Percentiles rank a stretch among this genome's conserved stretches.
phyloP scores from a whole-genome alignment of 1,284 basidiomycete genomes.

The Puccinia coronata region DNA sequence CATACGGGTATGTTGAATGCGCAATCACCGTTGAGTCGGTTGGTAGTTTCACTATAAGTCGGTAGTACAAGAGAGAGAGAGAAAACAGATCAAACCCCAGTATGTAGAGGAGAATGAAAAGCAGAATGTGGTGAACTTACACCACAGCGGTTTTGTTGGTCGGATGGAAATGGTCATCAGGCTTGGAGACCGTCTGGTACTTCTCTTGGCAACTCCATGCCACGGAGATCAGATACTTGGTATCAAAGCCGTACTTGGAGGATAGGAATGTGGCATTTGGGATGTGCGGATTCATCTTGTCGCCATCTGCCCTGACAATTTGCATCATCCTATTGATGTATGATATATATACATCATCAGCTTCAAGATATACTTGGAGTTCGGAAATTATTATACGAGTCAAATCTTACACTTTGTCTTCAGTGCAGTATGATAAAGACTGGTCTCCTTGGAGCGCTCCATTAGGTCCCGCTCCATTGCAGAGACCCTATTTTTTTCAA shows the following conservation, averaged over 20 bases:
- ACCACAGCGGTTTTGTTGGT: not conserved
- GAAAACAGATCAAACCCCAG: not conserved
- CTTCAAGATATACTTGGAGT: not conserved
- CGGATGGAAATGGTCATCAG: not conserved
- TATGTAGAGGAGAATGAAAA: not conserved
- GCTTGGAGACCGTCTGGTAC: conserved; percentile 2
- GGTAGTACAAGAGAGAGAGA: too few species aligned
- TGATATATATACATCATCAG: not conserved
- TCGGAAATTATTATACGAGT: not conserved
- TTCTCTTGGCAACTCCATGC: conserved; percentile 49
- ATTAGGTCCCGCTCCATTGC: conserved; percentile 36
- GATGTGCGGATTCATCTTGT: conserved; percentile 38
- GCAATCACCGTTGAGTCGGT: conserved; percentile 44
- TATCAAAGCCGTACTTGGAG: conserved; percentile 39
- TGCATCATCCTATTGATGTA: conserved; percentile 42
- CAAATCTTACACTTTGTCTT: conserved; percentile 37
- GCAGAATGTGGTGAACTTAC: not conserved
- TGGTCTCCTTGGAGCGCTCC: conserved; percentile 36
- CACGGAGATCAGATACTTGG: conserved; percentile 23
- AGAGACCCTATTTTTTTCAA: conserved; percentile 35
- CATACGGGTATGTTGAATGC: conserved; percentile 43
- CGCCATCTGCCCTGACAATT: conserved; percentile 41
- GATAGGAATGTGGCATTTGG: conserved; percentile 19
- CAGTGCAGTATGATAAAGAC: conserved; percentile 41
- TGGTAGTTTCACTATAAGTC: conserved; percentile 18